phyloP scores from a whole-genome alignment of 2,329 filamentous ascomycete genomes.

The Fusarium sterilihyphosum region DNA sequence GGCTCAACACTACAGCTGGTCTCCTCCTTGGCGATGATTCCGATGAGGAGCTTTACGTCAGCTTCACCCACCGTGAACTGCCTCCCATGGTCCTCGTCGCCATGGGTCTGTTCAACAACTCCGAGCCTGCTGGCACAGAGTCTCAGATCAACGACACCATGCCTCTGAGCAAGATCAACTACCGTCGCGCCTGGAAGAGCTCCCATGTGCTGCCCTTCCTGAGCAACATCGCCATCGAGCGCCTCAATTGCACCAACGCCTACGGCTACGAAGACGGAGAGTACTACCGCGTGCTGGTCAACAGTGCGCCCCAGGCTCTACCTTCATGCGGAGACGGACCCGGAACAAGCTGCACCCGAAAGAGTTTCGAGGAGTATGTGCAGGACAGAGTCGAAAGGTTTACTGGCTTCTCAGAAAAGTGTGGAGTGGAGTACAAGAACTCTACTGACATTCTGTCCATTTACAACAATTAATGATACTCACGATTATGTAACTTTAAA shows the following conservation, averaged over 20 bases:
- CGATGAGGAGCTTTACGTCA: slow-evolving; percentile 69
- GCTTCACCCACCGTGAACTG: slow-evolving; percentile 75
- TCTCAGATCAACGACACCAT: slow-evolving; percentile 69
- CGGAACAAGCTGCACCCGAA: slow-evolving; percentile 32
- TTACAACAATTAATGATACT: slow-evolving; percentile 19
- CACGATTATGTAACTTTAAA: neutral
- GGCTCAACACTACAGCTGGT: slow-evolving; percentile 69
- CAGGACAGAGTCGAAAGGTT: slow-evolving; percentile 29
- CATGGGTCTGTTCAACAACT: slow-evolving; percentile 77
- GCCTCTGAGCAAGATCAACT: slow-evolving; percentile 70
- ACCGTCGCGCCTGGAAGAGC: slow-evolving; percentile 70
- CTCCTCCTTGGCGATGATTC: slow-evolving; percentile 55
- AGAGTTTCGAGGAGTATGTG: slow-evolving; percentile 32
- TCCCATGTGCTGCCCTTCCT: slow-evolving; percentile 72
- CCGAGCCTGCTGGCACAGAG: slow-evolving; percentile 59
- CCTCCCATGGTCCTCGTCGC: slow-evolving; percentile 74
- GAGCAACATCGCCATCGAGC: slow-evolving; percentile 73
- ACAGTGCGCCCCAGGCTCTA: slow-evolving; percentile 36
- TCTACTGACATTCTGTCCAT: slow-evolving; percentile 38
- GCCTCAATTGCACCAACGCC: slow-evolving; percentile 66
- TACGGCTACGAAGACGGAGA: slow-evolving; percentile 55
- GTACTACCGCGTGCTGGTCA: slow-evolving; percentile 39
- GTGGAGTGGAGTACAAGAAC: slow-evolving; percentile 38
- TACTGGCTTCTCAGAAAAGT: slow-evolving; percentile 35
- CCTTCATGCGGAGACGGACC: slow-evolving; percentile 32